phyloP scores from a whole-genome alignment of 2,329 filamentous ascomycete species.

The Endothia cerciana region DNA sequence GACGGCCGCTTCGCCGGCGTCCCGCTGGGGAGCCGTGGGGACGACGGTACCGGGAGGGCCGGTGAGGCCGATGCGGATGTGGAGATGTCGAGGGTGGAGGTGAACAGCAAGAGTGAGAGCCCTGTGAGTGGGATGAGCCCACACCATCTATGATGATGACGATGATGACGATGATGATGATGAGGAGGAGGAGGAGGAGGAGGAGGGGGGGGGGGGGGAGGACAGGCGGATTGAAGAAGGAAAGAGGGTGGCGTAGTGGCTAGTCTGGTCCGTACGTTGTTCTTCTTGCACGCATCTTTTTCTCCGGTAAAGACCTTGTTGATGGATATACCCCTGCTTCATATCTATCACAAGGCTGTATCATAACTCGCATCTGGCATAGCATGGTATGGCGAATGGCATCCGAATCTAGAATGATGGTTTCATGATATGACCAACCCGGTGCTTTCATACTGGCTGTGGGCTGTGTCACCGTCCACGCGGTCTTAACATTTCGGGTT shows the following conservation, averaged over 20 bases:
- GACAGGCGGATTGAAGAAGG: too few relatives aligned
- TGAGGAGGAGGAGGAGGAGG: not conserved
- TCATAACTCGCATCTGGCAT: conserved; percentile 1
- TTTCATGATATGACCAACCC: not conserved
- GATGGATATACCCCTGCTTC: conserved; percentile 24
- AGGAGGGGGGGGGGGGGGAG: not conserved
- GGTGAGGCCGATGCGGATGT: conserved; percentile 10
- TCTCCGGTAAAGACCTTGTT: not conserved
- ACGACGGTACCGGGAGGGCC: conserved; percentile 29
- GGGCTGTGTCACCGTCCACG: not conserved
- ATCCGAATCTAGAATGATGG: not conserved
- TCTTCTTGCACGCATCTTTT: not conserved
- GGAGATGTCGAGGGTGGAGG: conserved; percentile 21
- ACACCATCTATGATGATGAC: conserved; percentile 17
- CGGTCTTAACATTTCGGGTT: conserved; percentile 72
- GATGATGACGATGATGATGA: too few relatives aligned
- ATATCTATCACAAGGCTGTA: conserved; percentile 12
- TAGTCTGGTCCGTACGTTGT: not conserved
- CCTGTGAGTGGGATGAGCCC: conserved; percentile 15
- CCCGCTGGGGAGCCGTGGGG: conserved; percentile 31
- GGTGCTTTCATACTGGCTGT: not conserved
- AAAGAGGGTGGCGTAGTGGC: not conserved
- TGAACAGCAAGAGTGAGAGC: conserved; percentile 5
- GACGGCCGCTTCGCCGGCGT: conserved; percentile 45
- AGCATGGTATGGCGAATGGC: conserved; percentile 9